These are phyloP conservation scores for Crepidotus variabilis DNA, from an alignment of 768 basidiomycete species.

Conservation along the genomic window DNA sequence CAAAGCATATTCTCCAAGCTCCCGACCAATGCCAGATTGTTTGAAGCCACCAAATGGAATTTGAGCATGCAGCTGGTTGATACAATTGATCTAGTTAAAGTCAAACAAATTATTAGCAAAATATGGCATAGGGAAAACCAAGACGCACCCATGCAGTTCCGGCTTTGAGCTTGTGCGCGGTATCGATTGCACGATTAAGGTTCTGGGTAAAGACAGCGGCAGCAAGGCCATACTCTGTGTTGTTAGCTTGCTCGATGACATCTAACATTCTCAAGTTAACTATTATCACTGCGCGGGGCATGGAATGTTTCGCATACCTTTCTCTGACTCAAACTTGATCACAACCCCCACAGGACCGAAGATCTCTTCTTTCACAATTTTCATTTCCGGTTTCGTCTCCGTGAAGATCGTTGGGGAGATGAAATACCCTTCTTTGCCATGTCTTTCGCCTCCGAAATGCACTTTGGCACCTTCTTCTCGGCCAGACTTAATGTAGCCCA, in stretches of 20 bases:
- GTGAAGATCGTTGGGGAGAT: slow-evolving; percentile 70
- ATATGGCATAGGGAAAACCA: slow-evolving; percentile 1
- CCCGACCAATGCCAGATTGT: slow-evolving; percentile 69
- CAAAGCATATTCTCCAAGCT: slow-evolving; percentile 63
- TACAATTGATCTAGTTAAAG: slow-evolving; percentile 35
- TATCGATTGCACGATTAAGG: slow-evolving; percentile 57
- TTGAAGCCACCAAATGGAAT: slow-evolving; percentile 74
- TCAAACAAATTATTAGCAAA: background rate
- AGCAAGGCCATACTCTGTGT: slow-evolving; percentile 76
- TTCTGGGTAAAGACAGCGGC: slow-evolving; percentile 73
- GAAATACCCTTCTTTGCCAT: slow-evolving; percentile 64
- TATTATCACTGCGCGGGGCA: background rate
- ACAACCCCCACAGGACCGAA: slow-evolving; percentile 76
- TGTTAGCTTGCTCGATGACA: slow-evolving; percentile 63
- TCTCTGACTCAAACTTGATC: slow-evolving; percentile 63
- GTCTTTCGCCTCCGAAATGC: slow-evolving; percentile 54
- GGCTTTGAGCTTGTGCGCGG: slow-evolving; percentile 50
- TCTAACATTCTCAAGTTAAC: slow-evolving; percentile 22
- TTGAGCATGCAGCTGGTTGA: slow-evolving; percentile 38
- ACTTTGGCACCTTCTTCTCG: slow-evolving; percentile 66
- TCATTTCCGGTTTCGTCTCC: slow-evolving; percentile 58
- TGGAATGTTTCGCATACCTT: too few species aligned
- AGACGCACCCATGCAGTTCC: slow-evolving; percentile 9
- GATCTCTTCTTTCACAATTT: slow-evolving; percentile 66
- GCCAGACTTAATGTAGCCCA: slow-evolving; percentile 73